These are phyloP conservation scores for Curvularia eragrostidis DNA, from an alignment of 2,329 filamentous ascomycete genomes.

Conservation along the genomic window DNA sequence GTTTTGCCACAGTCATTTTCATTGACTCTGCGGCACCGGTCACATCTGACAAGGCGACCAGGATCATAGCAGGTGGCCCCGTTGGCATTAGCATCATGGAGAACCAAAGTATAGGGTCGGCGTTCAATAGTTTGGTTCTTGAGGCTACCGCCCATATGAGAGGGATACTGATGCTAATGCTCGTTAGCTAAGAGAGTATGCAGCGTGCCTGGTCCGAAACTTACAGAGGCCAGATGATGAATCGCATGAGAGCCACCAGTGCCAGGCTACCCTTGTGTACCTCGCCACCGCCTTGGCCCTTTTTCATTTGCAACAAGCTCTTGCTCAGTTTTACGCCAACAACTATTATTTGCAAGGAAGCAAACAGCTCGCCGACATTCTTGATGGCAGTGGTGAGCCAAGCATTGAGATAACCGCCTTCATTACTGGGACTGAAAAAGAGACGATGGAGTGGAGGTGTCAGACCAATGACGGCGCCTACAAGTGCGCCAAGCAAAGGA, in stretches of 20 bases:
- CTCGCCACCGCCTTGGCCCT: conserved; percentile 49
- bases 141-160: conserved; percentile 63
- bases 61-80: conserved; percentile 62
- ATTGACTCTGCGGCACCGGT: conserved; percentile 52
- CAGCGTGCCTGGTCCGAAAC: not conserved
- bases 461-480: conserved; percentile 67
- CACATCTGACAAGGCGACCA: conserved; percentile 60
- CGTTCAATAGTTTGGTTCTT: conserved; percentile 58
- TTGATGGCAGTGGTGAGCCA: conserved; percentile 69
- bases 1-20: conserved; percentile 62
- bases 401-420: conserved; percentile 70
- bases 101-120: conserved; percentile 72
- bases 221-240: conserved; percentile 65
- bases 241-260: conserved; percentile 63
- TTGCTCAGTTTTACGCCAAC: conserved; percentile 70
- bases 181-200: conserved; percentile 9
- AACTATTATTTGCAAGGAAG: conserved; percentile 69
- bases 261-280: conserved; percentile 60
- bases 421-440: conserved; percentile 65
- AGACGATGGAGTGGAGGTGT: conserved; percentile 64
- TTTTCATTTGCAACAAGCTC: conserved; percentile 57
- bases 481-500: conserved; percentile 65
- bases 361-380: conserved; percentile 69
- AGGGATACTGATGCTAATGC: conserved; percentile 56
- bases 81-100: conserved; percentile 66